Base-by-base conservation (phyloP, 2,329 filamentous ascomycete species). In the Tolypocladium sp. region DNA sequence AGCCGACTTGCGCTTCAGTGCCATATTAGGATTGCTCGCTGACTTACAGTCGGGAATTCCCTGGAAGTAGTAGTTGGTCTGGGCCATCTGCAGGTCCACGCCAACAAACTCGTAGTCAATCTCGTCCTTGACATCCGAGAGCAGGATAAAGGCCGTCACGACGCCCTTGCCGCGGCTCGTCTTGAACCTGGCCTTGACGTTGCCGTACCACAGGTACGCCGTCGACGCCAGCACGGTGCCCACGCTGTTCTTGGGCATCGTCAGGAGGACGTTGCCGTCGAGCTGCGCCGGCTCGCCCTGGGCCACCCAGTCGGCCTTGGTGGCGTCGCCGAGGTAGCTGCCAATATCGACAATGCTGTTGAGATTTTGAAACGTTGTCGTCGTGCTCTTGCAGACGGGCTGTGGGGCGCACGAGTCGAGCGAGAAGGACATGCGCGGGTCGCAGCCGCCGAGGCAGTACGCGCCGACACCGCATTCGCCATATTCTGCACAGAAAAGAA, bases 61-160 rank as follows among this genome's bases (percentile, higher is more conserved):
- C 77, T 97, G 92, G 77, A 89, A 97, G 77, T 97, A 99, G 80
- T 87, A 99, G 79, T 99, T 99, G 71, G 92, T 94, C 79, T 99
- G 92, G 22, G 89, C 90, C 63, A 82, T 83, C 54, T 79, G 70
- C 62, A 96, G 79, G 69, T 97, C 90, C 52, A 83, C 83, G 64
- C 94, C 94, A 58, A 99, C 83, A 72, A 89, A 97, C 74, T 99
- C 94, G 72, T 91, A 97, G 77, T 99, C 94, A 68, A 99, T 96
- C 76, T 99, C 94, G 70, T 99, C 94, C 81, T 97, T 96, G 69
- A 95, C 89, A 69, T 97, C 93, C 41, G 90, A 92, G 74, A 97
- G 85, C 70, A 97, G 80, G 72, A 99, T 99, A 72, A 99, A 99
- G 37, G 92, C 93, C 2, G 92, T 95, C n/a, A 99, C 89, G 27